Conservation (phyloP, 179 eudicot species). For the Silene vulgaris region DNA sequence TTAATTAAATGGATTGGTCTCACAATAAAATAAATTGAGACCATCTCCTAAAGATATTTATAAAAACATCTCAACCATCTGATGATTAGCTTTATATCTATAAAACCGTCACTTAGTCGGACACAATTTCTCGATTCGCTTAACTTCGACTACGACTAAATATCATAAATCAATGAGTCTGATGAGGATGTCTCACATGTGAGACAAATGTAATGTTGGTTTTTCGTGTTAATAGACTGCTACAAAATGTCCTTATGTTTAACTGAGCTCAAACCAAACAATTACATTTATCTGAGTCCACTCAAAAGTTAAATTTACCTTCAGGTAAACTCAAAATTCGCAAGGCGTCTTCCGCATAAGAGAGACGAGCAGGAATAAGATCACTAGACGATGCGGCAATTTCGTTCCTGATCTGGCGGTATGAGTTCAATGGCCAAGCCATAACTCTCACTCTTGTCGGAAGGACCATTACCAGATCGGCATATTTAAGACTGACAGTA, state of each 20-base stretch:
- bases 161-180: not conserved
- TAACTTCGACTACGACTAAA: not conserved
- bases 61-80: not conserved
- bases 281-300: not conserved
- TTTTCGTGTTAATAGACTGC: not conserved
- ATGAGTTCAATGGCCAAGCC: slow-evolving; percentile 74
- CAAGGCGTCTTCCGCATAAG: slow-evolving; percentile 83
- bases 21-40: too few relatives aligned
- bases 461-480: slow-evolving; percentile 69
- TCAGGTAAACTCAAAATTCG: slow-evolving; percentile 78
- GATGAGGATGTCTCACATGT: not conserved
- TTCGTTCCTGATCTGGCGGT: slow-evolving; percentile 34
- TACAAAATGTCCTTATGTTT: not conserved
- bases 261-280: not conserved
- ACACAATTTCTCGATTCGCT: not conserved
- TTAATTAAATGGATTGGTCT: too few relatives aligned
- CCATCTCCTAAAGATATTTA: too few relatives aligned
- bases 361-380: slow-evolving; percentile 58
- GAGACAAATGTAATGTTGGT: not conserved
- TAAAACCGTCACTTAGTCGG: not conserved
- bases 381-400: slow-evolving; percentile 37
- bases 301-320: slow-evolving; percentile 42
- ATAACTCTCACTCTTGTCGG: slow-evolving; percentile 75
- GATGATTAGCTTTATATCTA: not conserved
- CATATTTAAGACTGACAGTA: slow-evolving; percentile 74